Evolutionary conservation across 1,284 basidiomycete species (phyloP).

Genomic region (Boletus semigastroideus): DNA sequence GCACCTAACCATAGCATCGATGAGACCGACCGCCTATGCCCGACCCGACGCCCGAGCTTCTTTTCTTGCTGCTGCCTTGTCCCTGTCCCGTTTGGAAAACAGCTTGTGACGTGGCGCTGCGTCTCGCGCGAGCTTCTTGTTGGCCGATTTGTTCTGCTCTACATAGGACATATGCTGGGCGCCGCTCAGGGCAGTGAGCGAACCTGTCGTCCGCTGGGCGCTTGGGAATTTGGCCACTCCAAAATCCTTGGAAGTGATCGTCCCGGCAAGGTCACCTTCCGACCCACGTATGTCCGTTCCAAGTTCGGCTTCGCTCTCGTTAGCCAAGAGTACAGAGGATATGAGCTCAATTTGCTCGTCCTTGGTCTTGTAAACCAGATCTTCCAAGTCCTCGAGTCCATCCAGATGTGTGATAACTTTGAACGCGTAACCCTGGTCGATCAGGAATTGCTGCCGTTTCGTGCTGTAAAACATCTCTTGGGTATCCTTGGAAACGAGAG

Average conservation of each 20-base stretch:
- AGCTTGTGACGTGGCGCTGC: constrained; percentile 69
- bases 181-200: constrained; percentile 82
- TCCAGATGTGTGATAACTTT: constrained; percentile 99
- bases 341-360: constrained; percentile 96
- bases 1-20: constrained; percentile 13
- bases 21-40: constrained; percentile 25
- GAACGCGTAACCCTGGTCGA: constrained; percentile 98
- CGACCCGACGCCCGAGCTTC: constrained; percentile 42
- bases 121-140: constrained; percentile 79
- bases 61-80: constrained; percentile 57
- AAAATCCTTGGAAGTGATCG: constrained; percentile 76
- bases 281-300: constrained; percentile 78
- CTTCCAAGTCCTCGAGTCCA: constrained; percentile 83
- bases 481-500: constrained; percentile 97
- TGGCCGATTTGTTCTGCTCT: constrained; percentile 89
- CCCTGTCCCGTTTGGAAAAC: constrained; percentile 79
- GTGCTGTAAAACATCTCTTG: constrained; percentile 99
- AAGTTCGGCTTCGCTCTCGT: constrained; percentile 88
- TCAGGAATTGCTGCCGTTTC: constrained; percentile 97
- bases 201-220: constrained; percentile 84
- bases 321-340: constrained; percentile 88
- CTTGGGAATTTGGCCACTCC: constrained; percentile 58
- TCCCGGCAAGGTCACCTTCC: constrained; percentile 79
- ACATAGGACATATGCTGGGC: constrained; percentile 89
- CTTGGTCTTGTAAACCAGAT: constrained; percentile 89